Base-by-base conservation (phyloP, 2,329 filamentous ascomycete species). In the Dothideomycetidae sp. region DNA sequence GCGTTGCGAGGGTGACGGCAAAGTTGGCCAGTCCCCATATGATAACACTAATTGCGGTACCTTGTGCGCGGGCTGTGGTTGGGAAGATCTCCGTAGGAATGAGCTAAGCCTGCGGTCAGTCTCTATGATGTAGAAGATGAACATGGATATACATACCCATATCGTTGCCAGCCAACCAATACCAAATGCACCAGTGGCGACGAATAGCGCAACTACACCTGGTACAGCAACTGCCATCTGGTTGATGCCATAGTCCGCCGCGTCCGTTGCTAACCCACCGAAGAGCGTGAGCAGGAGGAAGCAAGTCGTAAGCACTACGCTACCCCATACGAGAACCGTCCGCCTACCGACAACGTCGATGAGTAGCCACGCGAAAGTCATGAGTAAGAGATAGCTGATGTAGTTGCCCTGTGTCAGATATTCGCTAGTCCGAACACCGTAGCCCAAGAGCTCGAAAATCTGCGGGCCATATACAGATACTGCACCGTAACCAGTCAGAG, bases 381-480 rank as follows among this genome's bases (percentile, higher is more conserved):
- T 76, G 45, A 73, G 63, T 33, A 68, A 44, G 48, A 75, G 70
- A 52, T 77, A 76, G 12, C 65, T 71, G 29, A 71, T 54, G 53
- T 75, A 76, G 53, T 77, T 77, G 17, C 61, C 70, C 31, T 73
- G 61, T 0, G 71, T 75, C 10, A 74, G 54, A 42, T 65, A 68
- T 50, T 77, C 71, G 1, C 71, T 64, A 11, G 54, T 55, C 3
- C 54, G 55, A 23, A 66, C 62, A 12, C 53, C 51, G 49, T 75
- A 73, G 11, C 71, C 71, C 3, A 76, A 64, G 7, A 76, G 64
- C 44, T 72, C 64, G 50, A 76, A 76, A 37, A 76, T 75, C 45
- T 76, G 73, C 2, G 71, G 71, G 0, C 72, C 73, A 41, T 76
- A 76, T 2, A 76, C 71, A 12, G 66, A 71, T 2, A 77, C 68